These are phyloP conservation scores for Chaetomium strumarium DNA, from an alignment of 2,329 filamentous ascomycete genomes.

Conservation along the genomic window DNA sequence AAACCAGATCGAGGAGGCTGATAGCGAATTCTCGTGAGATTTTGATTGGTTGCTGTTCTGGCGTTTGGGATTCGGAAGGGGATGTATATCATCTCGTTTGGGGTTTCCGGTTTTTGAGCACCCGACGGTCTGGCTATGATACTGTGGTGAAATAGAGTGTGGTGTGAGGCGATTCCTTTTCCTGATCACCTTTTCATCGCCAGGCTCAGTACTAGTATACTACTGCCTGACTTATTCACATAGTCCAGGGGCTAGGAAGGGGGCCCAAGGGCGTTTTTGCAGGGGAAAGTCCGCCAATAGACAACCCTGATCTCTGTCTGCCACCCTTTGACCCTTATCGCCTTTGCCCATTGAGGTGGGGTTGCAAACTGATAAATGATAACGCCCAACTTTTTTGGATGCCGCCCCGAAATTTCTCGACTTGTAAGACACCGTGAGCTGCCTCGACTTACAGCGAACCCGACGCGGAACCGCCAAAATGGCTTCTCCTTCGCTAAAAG, in stretches of 20 bases:
- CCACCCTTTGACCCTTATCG: constrained; percentile 22
- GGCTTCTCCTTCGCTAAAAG: constrained; percentile 58
- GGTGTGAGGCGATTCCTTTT: too few relatives aligned
- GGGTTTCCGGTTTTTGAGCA: background rate
- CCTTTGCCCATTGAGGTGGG: constrained; percentile 12
- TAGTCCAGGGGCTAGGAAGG: too few relatives aligned
- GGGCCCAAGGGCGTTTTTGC: background rate
- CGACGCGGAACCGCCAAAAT: constrained; percentile 31
- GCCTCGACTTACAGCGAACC: constrained; percentile 21
- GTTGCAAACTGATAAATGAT: constrained; percentile 18
- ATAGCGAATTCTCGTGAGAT: constrained; percentile 33
- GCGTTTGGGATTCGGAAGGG: constrained; percentile 15
- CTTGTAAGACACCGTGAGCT: constrained; percentile 10
- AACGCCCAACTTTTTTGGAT: constrained; percentile 24
- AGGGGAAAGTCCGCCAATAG: background rate
- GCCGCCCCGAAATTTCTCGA: constrained; percentile 24
- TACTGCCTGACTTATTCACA: too few relatives aligned
- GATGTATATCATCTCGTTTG: background rate
- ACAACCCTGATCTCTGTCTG: constrained; percentile 14
- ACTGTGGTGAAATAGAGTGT: too few relatives aligned
- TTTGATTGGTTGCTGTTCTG: constrained; percentile 1
- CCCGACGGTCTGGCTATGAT: background rate
- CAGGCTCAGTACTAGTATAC: too few relatives aligned
- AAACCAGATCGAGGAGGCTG: constrained; percentile 63
- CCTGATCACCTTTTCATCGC: too few relatives aligned